Evolutionary conservation across 2,329 filamentous ascomycete genomes (phyloP).

Genomic region (Fusarium citri): DNA sequence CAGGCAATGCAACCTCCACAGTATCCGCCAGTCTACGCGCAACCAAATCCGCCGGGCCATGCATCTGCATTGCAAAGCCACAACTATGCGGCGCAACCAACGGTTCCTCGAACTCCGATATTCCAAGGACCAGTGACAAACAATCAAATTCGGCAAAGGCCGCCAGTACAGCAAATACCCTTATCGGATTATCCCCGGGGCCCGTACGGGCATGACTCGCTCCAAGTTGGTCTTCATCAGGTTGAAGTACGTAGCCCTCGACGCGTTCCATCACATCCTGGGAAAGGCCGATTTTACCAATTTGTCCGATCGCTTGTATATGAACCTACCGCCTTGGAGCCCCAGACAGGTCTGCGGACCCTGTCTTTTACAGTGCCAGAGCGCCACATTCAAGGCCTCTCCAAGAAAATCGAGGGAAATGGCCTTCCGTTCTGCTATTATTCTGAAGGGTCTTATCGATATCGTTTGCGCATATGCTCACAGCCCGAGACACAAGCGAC

Average conservation of each 20-base stretch:
- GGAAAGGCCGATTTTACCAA: constrained; percentile 64
- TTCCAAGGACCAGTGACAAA: constrained; percentile 9
- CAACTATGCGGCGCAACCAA: constrained; percentile 1
- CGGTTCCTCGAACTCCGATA: background rate
- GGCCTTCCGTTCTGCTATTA: constrained; percentile 55
- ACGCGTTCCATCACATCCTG: constrained; percentile 49
- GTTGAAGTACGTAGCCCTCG: constrained; percentile 61
- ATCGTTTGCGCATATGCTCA: constrained; percentile 75
- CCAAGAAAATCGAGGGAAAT: constrained; percentile 43
- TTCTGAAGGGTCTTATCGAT: constrained; percentile 66
- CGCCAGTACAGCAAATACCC: constrained; percentile 24
- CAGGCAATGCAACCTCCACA: constrained; percentile 25
- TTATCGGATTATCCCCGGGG: constrained; percentile 55
- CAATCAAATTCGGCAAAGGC: background rate
- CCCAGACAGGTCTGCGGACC: constrained; percentile 54
- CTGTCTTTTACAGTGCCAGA: constrained; percentile 61
- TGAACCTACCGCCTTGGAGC: constrained; percentile 56
- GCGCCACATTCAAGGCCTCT: constrained; percentile 52
- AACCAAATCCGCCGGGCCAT: constrained; percentile 2
- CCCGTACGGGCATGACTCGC: constrained; percentile 55
- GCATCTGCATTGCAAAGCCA: constrained; percentile 14
- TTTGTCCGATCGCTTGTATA: constrained; percentile 64
- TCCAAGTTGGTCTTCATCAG: constrained; percentile 60
- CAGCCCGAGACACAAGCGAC: constrained; percentile 20
- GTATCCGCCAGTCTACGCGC: constrained; percentile 6